A percentile compares a stretch with the other conserved stretches of the same genome.
phyloP scores from a whole-genome alignment of 1,284 basidiomycete species.

The Ustilago cynodontis region DNA sequence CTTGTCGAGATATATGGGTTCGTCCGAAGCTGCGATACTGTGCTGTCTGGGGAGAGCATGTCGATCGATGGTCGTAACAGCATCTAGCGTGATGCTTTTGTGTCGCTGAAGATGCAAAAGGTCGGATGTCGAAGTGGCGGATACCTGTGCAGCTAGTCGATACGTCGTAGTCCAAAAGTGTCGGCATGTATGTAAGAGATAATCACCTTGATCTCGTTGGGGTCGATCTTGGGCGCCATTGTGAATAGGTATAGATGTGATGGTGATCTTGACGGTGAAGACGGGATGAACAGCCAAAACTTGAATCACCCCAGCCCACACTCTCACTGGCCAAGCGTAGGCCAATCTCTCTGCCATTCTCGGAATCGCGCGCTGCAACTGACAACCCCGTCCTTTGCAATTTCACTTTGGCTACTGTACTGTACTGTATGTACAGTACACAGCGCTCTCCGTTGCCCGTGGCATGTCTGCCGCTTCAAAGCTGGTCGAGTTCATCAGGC shows the following conservation, averaged over 20 bases:
- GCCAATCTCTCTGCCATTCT: not conserved
- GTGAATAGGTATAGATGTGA: slow-evolving; percentile 48
- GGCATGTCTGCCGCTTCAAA: too few species aligned
- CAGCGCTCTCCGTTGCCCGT: not conserved
- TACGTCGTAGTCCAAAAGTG: slow-evolving; percentile 8
- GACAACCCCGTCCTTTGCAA: not conserved
- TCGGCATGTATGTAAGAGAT: slow-evolving; percentile 5
- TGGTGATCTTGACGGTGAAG: slow-evolving; percentile 49
- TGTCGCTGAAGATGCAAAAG: not conserved
- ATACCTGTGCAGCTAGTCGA: slow-evolving; percentile 28
- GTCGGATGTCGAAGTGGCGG: slow-evolving; percentile 7
- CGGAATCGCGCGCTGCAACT: too few species aligned
- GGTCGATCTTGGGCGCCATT: slow-evolving; percentile 75
- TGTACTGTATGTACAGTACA: too few species aligned
- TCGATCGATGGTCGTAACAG: not conserved
- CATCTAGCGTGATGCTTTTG: not conserved
- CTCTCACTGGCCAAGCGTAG: too few species aligned
- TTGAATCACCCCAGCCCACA: slow-evolving; percentile 11
- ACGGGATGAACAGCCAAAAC: slow-evolving; percentile 5
- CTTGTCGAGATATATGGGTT: too few species aligned
- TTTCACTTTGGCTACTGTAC: not conserved
- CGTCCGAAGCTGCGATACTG: too few species aligned
- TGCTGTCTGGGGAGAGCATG: slow-evolving; percentile 1
- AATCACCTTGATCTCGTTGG: slow-evolving; percentile 83
- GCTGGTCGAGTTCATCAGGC: not conserved